phyloP scores from a whole-genome alignment of 768 basidiomycete species.

The Gautieria morchelliformis region DNA sequence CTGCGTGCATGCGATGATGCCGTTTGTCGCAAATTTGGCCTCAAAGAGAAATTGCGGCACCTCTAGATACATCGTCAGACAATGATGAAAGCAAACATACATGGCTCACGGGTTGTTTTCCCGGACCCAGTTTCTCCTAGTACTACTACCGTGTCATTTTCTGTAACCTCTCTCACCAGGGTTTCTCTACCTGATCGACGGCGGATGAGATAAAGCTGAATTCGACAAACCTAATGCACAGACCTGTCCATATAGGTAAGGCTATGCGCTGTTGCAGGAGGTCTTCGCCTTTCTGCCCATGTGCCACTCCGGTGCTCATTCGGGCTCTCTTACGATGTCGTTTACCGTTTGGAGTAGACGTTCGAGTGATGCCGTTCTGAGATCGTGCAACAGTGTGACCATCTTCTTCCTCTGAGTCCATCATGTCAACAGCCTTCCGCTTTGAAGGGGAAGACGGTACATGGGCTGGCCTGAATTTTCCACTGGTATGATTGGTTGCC shows the following conservation, averaged over 20 bases:
- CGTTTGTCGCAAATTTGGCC: slow-evolving; percentile 57
- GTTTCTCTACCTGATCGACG: slow-evolving; percentile 54
- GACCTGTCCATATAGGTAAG: slow-evolving; percentile 76
- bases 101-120: slow-evolving; percentile 88
- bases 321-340: slow-evolving; percentile 9
- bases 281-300: not conserved
- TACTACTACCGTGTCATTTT: slow-evolving; percentile 79
- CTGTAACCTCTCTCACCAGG: slow-evolving; percentile 58
- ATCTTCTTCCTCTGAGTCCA: slow-evolving; percentile 22
- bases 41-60: slow-evolving; percentile 93
- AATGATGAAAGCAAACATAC: not conserved
- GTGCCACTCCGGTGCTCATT: slow-evolving; percentile 2
- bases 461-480: not conserved
- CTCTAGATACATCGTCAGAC: slow-evolving; percentile 41
- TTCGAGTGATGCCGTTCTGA: slow-evolving; percentile 5
- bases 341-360: slow-evolving; percentile 5
- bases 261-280: slow-evolving; percentile 57
- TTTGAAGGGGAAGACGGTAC: slow-evolving; percentile 8
- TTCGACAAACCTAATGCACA: slow-evolving; percentile 8
- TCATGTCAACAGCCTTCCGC: slow-evolving; percentile 17
- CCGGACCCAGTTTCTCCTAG: slow-evolving; percentile 97
- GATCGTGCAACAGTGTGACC: slow-evolving; percentile 9
- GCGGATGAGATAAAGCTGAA: not conserved
- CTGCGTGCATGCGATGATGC: slow-evolving; percentile 87
- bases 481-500: not conserved